Base-by-base conservation (phyloP, 2,329 filamentous ascomycete genomes). In the Beauveria caledonica region DNA sequence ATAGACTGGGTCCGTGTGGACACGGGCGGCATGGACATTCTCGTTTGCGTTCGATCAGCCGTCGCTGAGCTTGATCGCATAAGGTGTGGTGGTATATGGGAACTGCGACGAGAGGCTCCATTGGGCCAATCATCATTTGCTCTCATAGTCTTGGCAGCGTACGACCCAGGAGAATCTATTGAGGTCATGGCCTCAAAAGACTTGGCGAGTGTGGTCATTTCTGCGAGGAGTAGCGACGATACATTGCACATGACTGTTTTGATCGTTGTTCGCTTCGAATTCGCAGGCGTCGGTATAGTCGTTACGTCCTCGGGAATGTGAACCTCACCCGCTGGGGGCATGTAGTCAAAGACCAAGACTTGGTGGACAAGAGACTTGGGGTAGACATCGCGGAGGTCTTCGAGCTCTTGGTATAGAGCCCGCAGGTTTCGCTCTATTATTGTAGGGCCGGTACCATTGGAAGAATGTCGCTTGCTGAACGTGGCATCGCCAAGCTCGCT, bases 11-110 rank as follows among this genome's bases (percentile, higher is more conserved):
- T 66, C 3, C 70, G 66, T 70, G 82, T 73, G 66, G 83, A 78
- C 21, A 83, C 81, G 15, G 89, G 85, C 70, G 88, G 90, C 86
- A 93, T 89, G 1, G 90, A 93, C 88, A 93, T 92, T 63, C 90
- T 86, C 62, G 83, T 78, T 49, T 85, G 78, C 54, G 80, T 77
- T 66, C 83, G 85, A 69, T 90, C 87, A 62, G 80, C 76, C 64
- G 78, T 74, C 50, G 82, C 74, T 36, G 86, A 84, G 56, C 70
- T 78, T 8, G 84, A 83, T 50, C 84, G 77, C n/a, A 76, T 73
- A 29, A 75, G 69, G 58, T 69, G 67, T 21, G 42, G 72, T 62
- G 61, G 77, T 10, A 78, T 62, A 62, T 86, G 82, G 10, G 84
- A 86, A 63, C 82, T 84, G 46, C 83, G 77, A 60, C 84, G 76